A percentile compares a stretch with the other conserved stretches of the same genome.
phyloP scores from a whole-genome alignment of 768 basidiomycete genomes.

The Naganishia randhawae region DNA sequence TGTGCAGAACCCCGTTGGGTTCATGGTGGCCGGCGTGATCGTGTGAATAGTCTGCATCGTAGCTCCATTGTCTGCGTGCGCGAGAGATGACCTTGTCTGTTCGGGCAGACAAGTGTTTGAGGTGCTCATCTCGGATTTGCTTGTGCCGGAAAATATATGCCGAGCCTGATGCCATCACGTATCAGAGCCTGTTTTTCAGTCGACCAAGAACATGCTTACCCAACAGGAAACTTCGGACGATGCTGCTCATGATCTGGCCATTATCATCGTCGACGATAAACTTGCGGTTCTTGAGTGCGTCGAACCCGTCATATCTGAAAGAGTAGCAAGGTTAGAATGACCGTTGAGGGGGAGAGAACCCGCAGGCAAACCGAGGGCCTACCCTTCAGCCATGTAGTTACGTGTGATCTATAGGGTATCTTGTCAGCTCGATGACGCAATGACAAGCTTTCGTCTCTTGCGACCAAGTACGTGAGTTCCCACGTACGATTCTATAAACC shows the following conservation, averaged over 20 bases:
- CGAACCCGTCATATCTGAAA: conserved; percentile 67
- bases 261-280: conserved; percentile 78
- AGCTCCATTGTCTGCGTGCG: conserved; percentile 26
- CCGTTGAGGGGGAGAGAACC: conserved; percentile 55
- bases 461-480: too few relatives aligned
- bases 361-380: conserved; percentile 1
- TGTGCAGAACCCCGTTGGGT: conserved; percentile 36
- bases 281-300: conserved; percentile 61
- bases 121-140: conserved; percentile 54
- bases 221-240: conserved; percentile 78
- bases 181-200: conserved; percentile 3
- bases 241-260: conserved; percentile 70
- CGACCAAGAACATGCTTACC: conserved; percentile 54
- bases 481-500: conserved; percentile 60
- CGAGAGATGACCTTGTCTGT: conserved; percentile 39
- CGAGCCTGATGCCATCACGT: conserved; percentile 56
- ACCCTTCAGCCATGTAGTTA: conserved; percentile 63
- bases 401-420: conserved; percentile 56
- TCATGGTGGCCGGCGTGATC: conserved; percentile 14
- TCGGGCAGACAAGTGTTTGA: conserved; percentile 39
- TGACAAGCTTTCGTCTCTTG: too few relatives aligned
- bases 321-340: too few relatives aligned
- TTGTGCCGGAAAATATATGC: conserved; percentile 66
- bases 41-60: conserved; percentile 36
- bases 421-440: neutral